Base-by-base conservation (phyloP, 176 grass and related monocot genomes). In the Metroxylon sagu region DNA sequence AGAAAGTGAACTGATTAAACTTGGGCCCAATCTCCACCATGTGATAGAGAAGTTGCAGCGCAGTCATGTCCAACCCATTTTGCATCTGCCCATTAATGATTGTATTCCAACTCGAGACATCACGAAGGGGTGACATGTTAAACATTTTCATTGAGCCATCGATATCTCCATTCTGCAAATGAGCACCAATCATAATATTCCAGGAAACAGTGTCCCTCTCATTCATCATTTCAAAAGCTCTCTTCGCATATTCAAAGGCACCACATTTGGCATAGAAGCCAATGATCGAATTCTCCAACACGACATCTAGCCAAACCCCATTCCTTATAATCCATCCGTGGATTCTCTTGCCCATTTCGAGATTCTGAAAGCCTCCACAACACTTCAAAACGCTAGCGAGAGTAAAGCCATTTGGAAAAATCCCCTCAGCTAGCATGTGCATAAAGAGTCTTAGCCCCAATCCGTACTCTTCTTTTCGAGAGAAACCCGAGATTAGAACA, bases 241-340 rank as follows among this genome's bases (percentile, higher is more conserved):
- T 57, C 62, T 56, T 69, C 7, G 65, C 30, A 4, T 16, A 29
- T 5, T 19, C 18, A 6, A 58, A 64, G 48, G 49, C 3, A 0
- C 78, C 78, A 16, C 59, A 82, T 73, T 89, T 89, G 50, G 67
- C 74, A 4, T 89, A 89, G 60, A 85, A 75, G 26, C 76, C 78
- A 4, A 89, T 62, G 43, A 89, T 18, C 0, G 81, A 72, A 29
- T 85, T 89, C 15, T 76, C 58, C 1, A 85, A 64, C 5, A 82
- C 86, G 53, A 75, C 50, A 39, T 89, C 81, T 6, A 72, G 21
- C 18, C 55, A 25, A 48, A 82, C 69, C 8, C 63, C 67, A 2
- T 66, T 76, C 60, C 86, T 75, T n/a, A 85, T 28, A 49, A 79
- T 69, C 86, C 82, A 89, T 12, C 82, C 86, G 8, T 89, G 86